Base-by-base conservation (phyloP, 1,284 basidiomycete genomes). In the Anthracocystis walkeri region DNA sequence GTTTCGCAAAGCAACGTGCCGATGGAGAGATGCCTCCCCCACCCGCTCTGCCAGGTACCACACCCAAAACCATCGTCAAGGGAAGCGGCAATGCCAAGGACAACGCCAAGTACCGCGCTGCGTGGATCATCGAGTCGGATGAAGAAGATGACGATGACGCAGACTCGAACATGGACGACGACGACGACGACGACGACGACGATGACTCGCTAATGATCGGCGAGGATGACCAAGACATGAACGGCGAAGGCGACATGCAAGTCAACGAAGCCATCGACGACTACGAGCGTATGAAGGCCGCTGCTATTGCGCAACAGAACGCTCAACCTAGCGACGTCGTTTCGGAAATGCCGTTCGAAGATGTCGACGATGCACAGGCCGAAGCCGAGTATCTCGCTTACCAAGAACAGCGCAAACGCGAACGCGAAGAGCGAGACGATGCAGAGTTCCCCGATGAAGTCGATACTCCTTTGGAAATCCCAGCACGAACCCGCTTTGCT, bases 401-500 rank as follows among this genome's bases (percentile, higher is more conserved):
- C 80, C 88, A 92, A 72, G 93, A 93, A 80, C 88, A 93, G 16
- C 91, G 93, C 77, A 88, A 88, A 45, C 93, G 92, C 60, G 93
- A 96, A 83, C 94, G 96, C 84, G 90, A 91, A 66, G 87, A 87
- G 71, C 83, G 65, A 7, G 91, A 93, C 53, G 93, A 97, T 78
- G 87, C 90, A 25, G 88, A 90, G 21, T 99, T 98, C 87, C 97
- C 96, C 0, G 96, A 99, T 83, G 96, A 99, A 85, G 89, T 97
- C n/a, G 96, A 99, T 80, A 99, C 97, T 0, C 97, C 96, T 0
- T 89, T 92, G 69, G 92, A 97, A 71, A 87, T 92, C n/a, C 86
- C 93, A 0, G 96, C 95, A 0, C 88, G 90, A 12, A 89, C 89
- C n/a, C 90, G 97, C 6, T 98, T 99, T 87, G 93, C 94, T 77